Evolutionary conservation across 768 basidiomycete species (phyloP).

Genomic region (Dentipellis fragilis): DNA sequence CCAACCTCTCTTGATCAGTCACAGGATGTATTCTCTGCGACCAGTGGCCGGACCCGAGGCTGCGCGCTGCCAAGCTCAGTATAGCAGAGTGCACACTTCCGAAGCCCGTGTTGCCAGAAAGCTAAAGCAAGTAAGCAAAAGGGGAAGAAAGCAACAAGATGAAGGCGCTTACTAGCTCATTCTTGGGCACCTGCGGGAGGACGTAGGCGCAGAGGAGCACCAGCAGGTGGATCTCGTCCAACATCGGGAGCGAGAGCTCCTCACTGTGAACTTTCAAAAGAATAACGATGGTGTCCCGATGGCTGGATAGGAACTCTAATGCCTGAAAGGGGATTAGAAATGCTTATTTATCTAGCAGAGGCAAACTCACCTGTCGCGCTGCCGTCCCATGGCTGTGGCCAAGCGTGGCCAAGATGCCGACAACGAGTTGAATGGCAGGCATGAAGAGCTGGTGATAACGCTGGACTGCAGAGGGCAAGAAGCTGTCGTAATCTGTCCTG

Average conservation of each 20-base stretch:
- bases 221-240: conserved; percentile 77
- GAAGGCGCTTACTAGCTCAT: conserved; percentile 57
- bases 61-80: conserved; percentile 62
- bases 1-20: conserved; percentile 54
- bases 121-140: conserved; percentile 19
- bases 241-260: conserved; percentile 46
- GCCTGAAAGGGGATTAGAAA: conserved; percentile 34
- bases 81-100: conserved; percentile 80
- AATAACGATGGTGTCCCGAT: conserved; percentile 76
- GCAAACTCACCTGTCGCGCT: conserved; percentile 48
- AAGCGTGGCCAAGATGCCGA: conserved; percentile 68
- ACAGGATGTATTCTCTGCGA: conserved; percentile 47
- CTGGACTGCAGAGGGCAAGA: conserved; percentile 78
- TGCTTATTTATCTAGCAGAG: background rate
- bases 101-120: conserved; percentile 65
- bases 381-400: conserved; percentile 59
- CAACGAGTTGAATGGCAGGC: conserved; percentile 76
- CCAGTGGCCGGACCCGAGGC: conserved; percentile 52
- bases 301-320: conserved; percentile 70
- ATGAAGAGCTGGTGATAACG: conserved; percentile 88
- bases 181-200: conserved; percentile 59
- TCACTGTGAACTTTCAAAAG: conserved; percentile 69
- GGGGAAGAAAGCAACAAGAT: background rate
- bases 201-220: conserved; percentile 62
- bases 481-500: conserved; percentile 66